Base-by-base conservation (phyloP, 768 basidiomycete genomes). In the Termitomyces sp. region DNA sequence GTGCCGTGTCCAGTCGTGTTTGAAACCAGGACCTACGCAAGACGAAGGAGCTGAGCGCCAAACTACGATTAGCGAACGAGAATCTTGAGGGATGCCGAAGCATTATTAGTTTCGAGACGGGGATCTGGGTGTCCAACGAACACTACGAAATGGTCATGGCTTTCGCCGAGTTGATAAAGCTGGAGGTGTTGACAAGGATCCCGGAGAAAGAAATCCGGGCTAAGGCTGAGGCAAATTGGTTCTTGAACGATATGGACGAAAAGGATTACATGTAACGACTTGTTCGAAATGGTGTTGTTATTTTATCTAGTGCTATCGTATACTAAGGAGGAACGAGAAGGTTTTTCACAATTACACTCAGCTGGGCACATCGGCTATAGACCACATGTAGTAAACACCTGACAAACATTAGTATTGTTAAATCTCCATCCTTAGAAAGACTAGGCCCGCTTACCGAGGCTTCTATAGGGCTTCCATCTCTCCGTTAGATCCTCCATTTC, bases 371-470 rank as follows among this genome's bases (percentile, higher is more conserved):
- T 86, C 83, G 10, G 86, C 83, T 59, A 92, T 77, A 2, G 88
- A 83, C 92, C 92, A 95, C 91, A 93, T 94, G 73, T 91, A 94
- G 73, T 89, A 94, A 29, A 92, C 88, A 56, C 83, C 88, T 89
- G 64, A 51, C 57, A 50, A 40, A 9, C 45, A 25, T 25, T 1
- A 25, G 1, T 25, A 25, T 40, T n/a, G 52, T 61, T 48, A 61
- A 48, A 34, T 12, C 46, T 14, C 40, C 48, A 15, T 31, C 20
- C 14, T 11, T 38, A 29, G 14, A 11, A n/a, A 46, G 31, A 43
- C 10, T 15, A 17, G 17, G 10, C 37, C n/a, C 10, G 72, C 83
- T 61, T 66, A 89, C 90, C 93, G 36, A 95, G 63, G 67, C 89
- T 92, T 66, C 92, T 77, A 69, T 91, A 96, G 4, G 94, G 94